phyloP scores from a whole-genome alignment of 768 basidiomycete species.

The Tulasnella calospora region DNA sequence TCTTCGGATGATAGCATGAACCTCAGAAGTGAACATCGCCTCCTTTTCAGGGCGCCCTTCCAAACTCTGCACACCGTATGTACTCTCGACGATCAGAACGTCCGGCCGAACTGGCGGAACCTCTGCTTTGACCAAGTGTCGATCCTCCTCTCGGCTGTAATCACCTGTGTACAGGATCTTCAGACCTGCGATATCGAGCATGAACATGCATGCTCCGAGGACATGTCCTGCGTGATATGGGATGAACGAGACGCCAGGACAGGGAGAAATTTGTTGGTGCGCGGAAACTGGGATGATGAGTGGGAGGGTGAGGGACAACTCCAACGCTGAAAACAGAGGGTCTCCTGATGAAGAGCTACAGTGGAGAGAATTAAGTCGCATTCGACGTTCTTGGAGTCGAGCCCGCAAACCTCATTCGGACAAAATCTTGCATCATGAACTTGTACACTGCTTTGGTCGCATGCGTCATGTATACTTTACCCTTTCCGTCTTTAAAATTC shows the following conservation, averaged over 20 bases:
- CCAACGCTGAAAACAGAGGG: slow-evolving; percentile 73
- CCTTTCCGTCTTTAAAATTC: slow-evolving; percentile 95
- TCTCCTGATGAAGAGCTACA: slow-evolving; percentile 63
- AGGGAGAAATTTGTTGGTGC: slow-evolving; percentile 87
- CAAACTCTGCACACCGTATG: slow-evolving; percentile 90
- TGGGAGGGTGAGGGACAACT: slow-evolving; percentile 78
- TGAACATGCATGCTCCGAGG: slow-evolving; percentile 95
- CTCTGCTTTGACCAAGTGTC: slow-evolving; percentile 95
- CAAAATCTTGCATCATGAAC: slow-evolving; percentile 99
- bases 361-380: background rate
- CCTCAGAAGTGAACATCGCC: slow-evolving; percentile 81
- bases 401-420: slow-evolving; percentile 75
- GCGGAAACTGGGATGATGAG: slow-evolving; percentile 90
- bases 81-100: slow-evolving; percentile 96
- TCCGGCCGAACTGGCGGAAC: slow-evolving; percentile 90
- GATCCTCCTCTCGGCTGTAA: slow-evolving; percentile 96
- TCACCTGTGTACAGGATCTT: slow-evolving; percentile 98
- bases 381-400: background rate
- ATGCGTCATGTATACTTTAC: slow-evolving; percentile 99
- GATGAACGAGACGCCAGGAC: slow-evolving; percentile 90
- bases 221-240: slow-evolving; percentile 99
- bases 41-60: slow-evolving; percentile 93
- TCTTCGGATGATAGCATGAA: slow-evolving; percentile 84
- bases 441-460: slow-evolving; percentile 98
- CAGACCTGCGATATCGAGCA: slow-evolving; percentile 94